Percentiles rank a stretch among this genome's conserved stretches.
Conservation (phyloP, 1,284 basidiomycete genomes). For the Ganoderma boninense region DNA sequence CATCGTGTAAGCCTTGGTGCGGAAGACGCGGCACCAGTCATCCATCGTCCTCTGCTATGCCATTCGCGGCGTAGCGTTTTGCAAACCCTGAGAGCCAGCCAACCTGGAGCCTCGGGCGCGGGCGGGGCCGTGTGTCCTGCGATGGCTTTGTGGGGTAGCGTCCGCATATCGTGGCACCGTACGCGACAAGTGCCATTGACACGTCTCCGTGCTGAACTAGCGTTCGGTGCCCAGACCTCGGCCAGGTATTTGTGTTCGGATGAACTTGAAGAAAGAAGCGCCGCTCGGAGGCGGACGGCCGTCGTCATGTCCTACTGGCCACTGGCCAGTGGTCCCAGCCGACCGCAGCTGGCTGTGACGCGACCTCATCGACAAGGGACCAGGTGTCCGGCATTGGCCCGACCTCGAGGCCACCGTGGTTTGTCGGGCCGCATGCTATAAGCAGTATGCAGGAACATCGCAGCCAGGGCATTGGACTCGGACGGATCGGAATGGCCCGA, state of each 20-base stretch:
- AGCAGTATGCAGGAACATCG: background rate
- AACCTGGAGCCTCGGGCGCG: background rate
- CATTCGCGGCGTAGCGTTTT: background rate
- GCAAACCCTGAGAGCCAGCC: background rate
- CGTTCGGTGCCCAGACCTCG: conserved; percentile 1
- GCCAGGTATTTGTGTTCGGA: background rate
- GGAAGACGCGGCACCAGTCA: conserved; percentile 25
- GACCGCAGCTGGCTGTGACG: background rate
- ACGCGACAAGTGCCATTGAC: background rate
- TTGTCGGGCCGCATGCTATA: conserved; percentile 9
- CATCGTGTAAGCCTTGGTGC: conserved; percentile 23
- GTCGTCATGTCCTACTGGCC: background rate
- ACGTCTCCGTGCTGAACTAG: conserved; percentile 3
- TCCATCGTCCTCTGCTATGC: background rate
- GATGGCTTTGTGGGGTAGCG: background rate
- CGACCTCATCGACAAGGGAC: conserved; percentile 9
- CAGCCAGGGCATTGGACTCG: conserved; percentile 5
- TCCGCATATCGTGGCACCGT: conserved; percentile 22
- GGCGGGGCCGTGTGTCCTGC: conserved; percentile 14
- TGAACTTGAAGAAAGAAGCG: background rate
- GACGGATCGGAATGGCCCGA: conserved; percentile 16
- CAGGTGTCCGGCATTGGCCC: background rate
- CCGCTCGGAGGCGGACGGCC: background rate
- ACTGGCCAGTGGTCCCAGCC: background rate
- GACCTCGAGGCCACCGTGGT: conserved; percentile 7